Evolutionary conservation across 1,139 yeast genomes (phyloP).

Genomic region (Yamadazyma oceani): DNA sequence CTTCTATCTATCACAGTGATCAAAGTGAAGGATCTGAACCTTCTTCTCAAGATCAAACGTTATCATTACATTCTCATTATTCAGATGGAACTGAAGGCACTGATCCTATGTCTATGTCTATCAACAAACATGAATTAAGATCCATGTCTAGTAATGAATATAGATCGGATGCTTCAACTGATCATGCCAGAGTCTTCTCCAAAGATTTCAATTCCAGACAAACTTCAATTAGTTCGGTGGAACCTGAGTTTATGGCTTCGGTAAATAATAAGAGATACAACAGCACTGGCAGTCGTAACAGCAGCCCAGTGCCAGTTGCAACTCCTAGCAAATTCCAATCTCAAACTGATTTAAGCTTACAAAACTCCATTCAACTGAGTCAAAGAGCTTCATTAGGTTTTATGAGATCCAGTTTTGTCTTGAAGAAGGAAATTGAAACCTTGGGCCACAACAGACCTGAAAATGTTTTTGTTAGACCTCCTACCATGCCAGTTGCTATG

Average conservation of each 20-base stretch:
- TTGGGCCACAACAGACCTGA: conserved; percentile 34
- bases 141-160: conserved; percentile 15
- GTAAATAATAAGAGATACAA: conserved; percentile 1
- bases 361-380: conserved; percentile 18
- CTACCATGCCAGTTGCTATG: conserved; percentile 28
- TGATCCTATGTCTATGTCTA: conserved; percentile 16
- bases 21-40: conserved; percentile 20
- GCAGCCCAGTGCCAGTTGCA: not conserved
- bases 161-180: conserved; percentile 12
- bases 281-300: not conserved
- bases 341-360: conserved; percentile 9
- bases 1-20: conserved; percentile 40
- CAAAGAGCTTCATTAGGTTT: conserved; percentile 39
- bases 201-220: conserved; percentile 15
- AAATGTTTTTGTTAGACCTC: conserved; percentile 30
- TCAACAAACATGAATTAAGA: conserved; percentile 14
- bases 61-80: conserved; percentile 44
- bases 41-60: conserved; percentile 37
- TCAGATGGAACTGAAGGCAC: conserved; percentile 22
- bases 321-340: conserved; percentile 3
- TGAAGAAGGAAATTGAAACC: conserved; percentile 33
- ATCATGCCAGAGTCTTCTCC: conserved; percentile 14
- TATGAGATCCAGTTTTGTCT: conserved; percentile 41
- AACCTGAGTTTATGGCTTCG: conserved; percentile 17
- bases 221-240: conserved; percentile 18